phyloP scores from a whole-genome alignment of 2,329 filamentous ascomycete species.

The Hymenotorrendiella dingleyae region DNA sequence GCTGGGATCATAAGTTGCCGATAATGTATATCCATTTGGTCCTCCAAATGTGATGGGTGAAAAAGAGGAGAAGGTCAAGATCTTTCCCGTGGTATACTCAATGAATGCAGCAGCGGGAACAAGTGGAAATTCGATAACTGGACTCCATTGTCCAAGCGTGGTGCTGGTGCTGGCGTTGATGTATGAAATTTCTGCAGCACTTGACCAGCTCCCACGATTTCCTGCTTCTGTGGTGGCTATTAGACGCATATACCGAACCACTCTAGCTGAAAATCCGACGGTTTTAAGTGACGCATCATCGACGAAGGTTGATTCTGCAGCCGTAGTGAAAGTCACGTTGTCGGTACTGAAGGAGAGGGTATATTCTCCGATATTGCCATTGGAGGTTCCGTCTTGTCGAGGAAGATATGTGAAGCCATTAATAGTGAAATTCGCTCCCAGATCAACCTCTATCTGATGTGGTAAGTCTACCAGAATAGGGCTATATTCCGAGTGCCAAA shows the following conservation, averaged over 20 bases:
- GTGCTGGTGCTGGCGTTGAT: not conserved
- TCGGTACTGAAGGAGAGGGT: conserved; percentile 15
- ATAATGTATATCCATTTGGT: conserved; percentile 27
- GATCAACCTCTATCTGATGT: not conserved
- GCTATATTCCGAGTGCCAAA: conserved; percentile 1
- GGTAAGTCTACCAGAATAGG: not conserved
- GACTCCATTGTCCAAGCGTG: conserved; percentile 11
- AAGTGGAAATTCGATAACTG: conserved; percentile 16
- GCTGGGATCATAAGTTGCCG: conserved; percentile 29
- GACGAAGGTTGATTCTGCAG: conserved; percentile 25
- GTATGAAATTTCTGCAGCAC: conserved; percentile 12
- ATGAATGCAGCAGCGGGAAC: conserved; percentile 15
- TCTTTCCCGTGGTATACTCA: conserved; percentile 9
- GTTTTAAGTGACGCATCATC: conserved; percentile 9
- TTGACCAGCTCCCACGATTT: conserved; percentile 13
- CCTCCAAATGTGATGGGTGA: conserved; percentile 4
- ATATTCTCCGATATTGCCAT: conserved; percentile 34
- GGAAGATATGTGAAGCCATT: conserved; percentile 29
- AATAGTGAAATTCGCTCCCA: not conserved
- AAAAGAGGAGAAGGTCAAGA: conserved; percentile 15
- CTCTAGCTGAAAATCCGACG: conserved; percentile 6
- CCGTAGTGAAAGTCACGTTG: conserved; percentile 23
- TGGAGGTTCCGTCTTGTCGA: conserved; percentile 29
- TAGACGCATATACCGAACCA: conserved; percentile 11
- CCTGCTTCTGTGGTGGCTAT: conserved; percentile 17